Percentiles rank a stretch among this genome's conserved stretches.
phyloP scores from a whole-genome alignment of 768 basidiomycete species.

The Naematelia encephala region DNA sequence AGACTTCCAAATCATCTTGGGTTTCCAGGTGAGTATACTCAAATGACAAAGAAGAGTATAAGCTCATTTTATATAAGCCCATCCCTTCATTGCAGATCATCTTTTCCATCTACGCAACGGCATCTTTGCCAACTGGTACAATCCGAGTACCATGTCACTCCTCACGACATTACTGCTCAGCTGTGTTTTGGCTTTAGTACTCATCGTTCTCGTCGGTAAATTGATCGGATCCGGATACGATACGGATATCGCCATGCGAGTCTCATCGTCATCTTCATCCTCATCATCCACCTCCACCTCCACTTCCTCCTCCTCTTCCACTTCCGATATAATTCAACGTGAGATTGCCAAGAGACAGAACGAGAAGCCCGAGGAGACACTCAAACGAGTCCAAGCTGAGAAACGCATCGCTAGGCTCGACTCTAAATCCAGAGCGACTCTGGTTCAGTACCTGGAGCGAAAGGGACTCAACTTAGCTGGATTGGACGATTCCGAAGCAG shows the following conservation, averaged over 20 bases:
- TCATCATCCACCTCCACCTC: constrained; percentile 4
- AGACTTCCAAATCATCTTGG: constrained; percentile 1
- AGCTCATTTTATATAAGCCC: constrained; percentile 2
- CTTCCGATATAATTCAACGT: not conserved
- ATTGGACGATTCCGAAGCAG: not conserved
- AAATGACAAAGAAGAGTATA: not conserved
- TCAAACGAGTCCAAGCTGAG: not conserved
- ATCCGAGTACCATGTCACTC: constrained; percentile 13
- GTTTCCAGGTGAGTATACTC: not conserved
- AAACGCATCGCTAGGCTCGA: not conserved
- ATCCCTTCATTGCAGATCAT: not conserved
- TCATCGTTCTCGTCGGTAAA: constrained; percentile 20
- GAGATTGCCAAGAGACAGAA: not conserved
- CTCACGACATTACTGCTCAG: constrained; percentile 13
- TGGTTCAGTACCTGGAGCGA: too few relatives aligned
- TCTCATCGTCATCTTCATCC: not conserved
- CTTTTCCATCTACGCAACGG: constrained; percentile 13
- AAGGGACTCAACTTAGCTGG: not conserved
- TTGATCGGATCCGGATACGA: constrained; percentile 31
- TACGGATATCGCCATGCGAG: constrained; percentile 7
- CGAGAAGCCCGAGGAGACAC: not conserved
- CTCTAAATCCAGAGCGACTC: not conserved
- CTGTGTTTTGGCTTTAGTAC: not conserved
- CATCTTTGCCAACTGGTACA: constrained; percentile 15
- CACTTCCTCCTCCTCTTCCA: not conserved